Base-by-base conservation (phyloP, 1,284 basidiomycete genomes). In the Filobasidium uniguttulatum region DNA sequence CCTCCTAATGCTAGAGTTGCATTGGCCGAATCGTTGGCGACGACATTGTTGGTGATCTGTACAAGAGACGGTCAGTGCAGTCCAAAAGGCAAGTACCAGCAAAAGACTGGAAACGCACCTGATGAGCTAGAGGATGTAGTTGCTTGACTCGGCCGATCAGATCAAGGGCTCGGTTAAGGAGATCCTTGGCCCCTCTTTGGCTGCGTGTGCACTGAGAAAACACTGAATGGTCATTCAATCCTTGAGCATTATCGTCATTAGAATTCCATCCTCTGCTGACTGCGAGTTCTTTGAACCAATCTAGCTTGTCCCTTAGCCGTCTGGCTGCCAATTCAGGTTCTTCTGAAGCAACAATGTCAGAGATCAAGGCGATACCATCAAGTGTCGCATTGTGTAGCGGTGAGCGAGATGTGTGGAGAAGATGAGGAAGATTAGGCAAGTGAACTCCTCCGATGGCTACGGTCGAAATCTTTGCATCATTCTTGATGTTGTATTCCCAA, bases 371-470 rank as follows among this genome's bases (percentile, higher is more conserved):
- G 19, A 96, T 74, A 0, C 93, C 91, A 56, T 85, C 80, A 17
- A 91, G 70, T 0, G 71, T 52, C 20, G 66, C 60, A 51, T 73
- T 77, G 3, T 75, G 75, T 1, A 71, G 73, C 1, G 70, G 67
- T 2, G 80, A 79, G n/a, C 81, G 76, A 1, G 77, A 74, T 8
- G 81, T 80, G 62, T 88, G 78, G 12, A 87, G 62, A 9, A 81
- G 79, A 51, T 83, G 77, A 33, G 85, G 71, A 4, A 83, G 67
- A 64, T 88, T 90, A 1, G 71, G 74, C 0, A 76, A 75, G 59
- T 85, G 88, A 61, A 93, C 84, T 0, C 87, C 87, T 46, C 87
- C 88, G 43, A 93, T 91, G 2, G 79, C 85, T 31, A 93, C 85
- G 2, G 81, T 75, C 61, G 78, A 80, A 48, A 89, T 70, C 3